Percentiles rank a stretch among this genome's conserved stretches.
phyloP scores from a whole-genome alignment of 257 asterid genomes.

The Lycium barbarum region DNA sequence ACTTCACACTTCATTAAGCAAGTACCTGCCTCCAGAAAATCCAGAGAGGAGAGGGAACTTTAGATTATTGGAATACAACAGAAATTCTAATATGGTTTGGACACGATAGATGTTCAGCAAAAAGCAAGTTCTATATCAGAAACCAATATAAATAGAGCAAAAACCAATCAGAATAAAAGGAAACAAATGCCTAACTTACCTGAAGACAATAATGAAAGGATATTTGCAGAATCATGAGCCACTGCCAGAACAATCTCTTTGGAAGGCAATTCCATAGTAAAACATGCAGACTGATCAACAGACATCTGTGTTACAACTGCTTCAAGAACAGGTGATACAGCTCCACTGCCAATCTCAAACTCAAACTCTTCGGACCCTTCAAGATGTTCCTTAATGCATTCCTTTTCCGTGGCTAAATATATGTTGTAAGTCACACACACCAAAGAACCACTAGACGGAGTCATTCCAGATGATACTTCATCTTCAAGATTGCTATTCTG shows the following conservation, averaged over 20 bases:
- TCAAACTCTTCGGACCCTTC: conserved; percentile 91
- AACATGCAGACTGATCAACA: conserved; percentile 75
- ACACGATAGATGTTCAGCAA: not conserved
- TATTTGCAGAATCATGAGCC: conserved; percentile 55
- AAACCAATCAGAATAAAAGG: conserved; percentile 26
- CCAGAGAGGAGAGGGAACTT: not conserved
- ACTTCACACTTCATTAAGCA: conserved; percentile 71
- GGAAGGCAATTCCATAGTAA: conserved; percentile 67
- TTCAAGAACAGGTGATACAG: conserved; percentile 71
- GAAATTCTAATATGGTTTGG: conserved; percentile 11
- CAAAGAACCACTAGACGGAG: conserved; percentile 73
- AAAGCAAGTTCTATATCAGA: not conserved
- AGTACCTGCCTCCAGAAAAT: conserved; percentile 49
- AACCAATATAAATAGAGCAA: conserved; percentile 4
- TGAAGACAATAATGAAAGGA: conserved; percentile 57
- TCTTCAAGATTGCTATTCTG: conserved; percentile 34
- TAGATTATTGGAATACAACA: conserved; percentile 2
- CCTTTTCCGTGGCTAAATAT: conserved; percentile 57
- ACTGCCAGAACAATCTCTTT: conserved; percentile 75
- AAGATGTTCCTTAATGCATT: conserved; percentile 58
- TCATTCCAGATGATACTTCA: conserved; percentile 48
- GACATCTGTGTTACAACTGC: conserved; percentile 71
- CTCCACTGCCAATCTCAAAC: conserved; percentile 88
- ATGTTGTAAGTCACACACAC: conserved; percentile 67
- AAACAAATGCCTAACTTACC: conserved; percentile 48